Base-by-base conservation (phyloP, 1,284 basidiomycete species). In the Ganoderma lucidum region DNA sequence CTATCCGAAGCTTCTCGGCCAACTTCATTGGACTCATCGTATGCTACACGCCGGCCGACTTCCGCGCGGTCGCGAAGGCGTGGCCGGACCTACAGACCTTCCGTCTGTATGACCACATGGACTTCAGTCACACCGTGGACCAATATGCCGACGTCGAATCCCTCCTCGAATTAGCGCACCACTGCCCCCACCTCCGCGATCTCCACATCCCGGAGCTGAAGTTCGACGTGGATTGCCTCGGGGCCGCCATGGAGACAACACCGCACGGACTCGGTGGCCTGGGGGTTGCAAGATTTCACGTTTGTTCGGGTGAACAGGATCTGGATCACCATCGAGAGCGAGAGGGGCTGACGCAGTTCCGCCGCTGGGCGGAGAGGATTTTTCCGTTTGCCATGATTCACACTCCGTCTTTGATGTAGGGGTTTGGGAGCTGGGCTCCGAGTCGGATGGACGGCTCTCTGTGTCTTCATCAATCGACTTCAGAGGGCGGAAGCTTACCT, bases 1-100 rank as follows among this genome's bases (percentile, higher is more conserved):
- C 35, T 17, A 30, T 58, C 32, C 56, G 56, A 2, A 10, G 17
- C 56, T 37, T 58, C 56, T 58, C 56, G 14, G 15, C 19, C 2
- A 12, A n/a, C 5, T 58, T 58, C 56, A 6, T 1, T 6, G 56
- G 56, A 0, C 32, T 35, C 19, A 37, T n/a, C 32, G 15, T 58
- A 2, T 10, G 14, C 0, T 37, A 37, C 56, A 32, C 32, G 2
- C 30, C 19, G 17, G 6, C 17, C 15, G 56, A 58, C 17, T 58
- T 58, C 32, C 32, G 30, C 17, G 12, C 17, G 17, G 37, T 58
- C 32, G 56, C 56, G 32, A 35, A 37, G 28, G 35, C 56, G 35
- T 58, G 56, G 56, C 56, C 56, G 32, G 56, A 58, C 56, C 35
- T 58, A 14, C 32, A 58, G 32, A 37, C 56, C 2, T 37, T 58